These are phyloP conservation scores for Flammula alnicola DNA, from an alignment of 1,284 basidiomycete species.

Conservation along the genomic window DNA sequence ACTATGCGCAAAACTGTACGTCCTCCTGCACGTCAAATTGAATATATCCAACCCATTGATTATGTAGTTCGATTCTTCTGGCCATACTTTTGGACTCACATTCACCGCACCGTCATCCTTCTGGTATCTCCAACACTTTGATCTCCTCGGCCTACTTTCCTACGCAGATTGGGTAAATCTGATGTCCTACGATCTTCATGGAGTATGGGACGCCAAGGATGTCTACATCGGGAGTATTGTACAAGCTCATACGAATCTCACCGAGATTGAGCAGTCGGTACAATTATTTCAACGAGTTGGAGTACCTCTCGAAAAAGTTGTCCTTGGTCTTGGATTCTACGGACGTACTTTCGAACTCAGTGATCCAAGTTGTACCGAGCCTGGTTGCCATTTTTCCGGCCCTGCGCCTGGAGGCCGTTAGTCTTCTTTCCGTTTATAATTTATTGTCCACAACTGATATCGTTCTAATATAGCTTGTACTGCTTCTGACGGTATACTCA, in stretches of 20 bases:
- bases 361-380: background rate
- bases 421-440: too few relatives aligned
- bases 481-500: background rate
- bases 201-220: constrained; percentile 8
- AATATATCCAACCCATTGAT: too few relatives aligned
- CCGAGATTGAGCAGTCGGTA: constrained; percentile 9
- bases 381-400: background rate
- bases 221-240: constrained; percentile 11
- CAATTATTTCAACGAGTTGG: constrained; percentile 7
- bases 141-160: too few relatives aligned
- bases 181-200: constrained; percentile 12
- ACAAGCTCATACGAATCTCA: constrained; percentile 11
- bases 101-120: constrained; percentile 32
- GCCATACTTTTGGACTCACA: constrained; percentile 22
- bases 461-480: background rate
- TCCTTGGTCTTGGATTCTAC: constrained; percentile 8
- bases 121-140: too few relatives aligned
- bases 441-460: background rate
- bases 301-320: constrained; percentile 9
- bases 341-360: background rate
- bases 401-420: background rate
- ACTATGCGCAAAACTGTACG: too few relatives aligned
- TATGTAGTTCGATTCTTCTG: too few relatives aligned
- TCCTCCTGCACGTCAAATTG: too few relatives aligned
- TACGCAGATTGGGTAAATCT: constrained; percentile 35